phyloP scores from a whole-genome alignment of 495 filamentous ascomycete species.

The Xylaria grammica region DNA sequence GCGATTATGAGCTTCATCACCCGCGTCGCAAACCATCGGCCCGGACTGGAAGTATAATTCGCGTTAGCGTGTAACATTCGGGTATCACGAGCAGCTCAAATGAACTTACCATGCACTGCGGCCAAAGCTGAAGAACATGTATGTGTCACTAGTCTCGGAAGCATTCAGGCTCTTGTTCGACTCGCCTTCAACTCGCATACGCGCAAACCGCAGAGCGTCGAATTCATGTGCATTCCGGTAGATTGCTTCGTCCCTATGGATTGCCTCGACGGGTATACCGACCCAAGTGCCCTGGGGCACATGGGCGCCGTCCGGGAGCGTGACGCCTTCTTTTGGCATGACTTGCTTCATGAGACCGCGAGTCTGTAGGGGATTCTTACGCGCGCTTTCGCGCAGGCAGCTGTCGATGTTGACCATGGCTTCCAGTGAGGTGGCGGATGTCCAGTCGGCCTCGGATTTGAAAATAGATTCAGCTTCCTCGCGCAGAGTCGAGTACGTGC shows the following conservation, averaged over 20 bases:
- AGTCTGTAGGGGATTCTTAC: conserved; percentile 13
- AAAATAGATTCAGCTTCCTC: conserved; percentile 8
- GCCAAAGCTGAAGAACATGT: conserved; percentile 29
- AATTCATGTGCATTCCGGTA: conserved; percentile 27
- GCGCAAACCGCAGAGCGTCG: conserved; percentile 27
- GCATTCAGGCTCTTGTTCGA: conserved; percentile 13
- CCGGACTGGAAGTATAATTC: conserved; percentile 18
- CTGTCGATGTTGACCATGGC: conserved; percentile 11
- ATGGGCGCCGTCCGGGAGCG: conserved; percentile 29
- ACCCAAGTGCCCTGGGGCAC: conserved; percentile 30
- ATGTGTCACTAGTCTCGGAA: conserved; percentile 24
- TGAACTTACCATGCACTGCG: conserved; percentile 26
- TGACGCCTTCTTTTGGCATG: conserved; percentile 21
- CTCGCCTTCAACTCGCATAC: conserved; percentile 12
- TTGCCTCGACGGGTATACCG: conserved; percentile 16
- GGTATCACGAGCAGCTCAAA: background rate
- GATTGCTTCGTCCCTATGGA: conserved; percentile 32
- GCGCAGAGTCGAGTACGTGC: background rate
- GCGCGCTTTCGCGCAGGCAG: conserved; percentile 11
- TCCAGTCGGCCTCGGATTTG: conserved; percentile 13
- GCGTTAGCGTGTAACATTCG: background rate
- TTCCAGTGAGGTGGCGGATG: conserved; percentile 1
- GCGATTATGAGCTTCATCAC: conserved; percentile 31
- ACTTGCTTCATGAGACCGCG: conserved; percentile 23
- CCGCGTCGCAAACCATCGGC: conserved; percentile 29